These are phyloP conservation scores for Rhytidhysteron rufulum DNA, from an alignment of 2,329 filamentous ascomycete genomes.

Conservation along the genomic window DNA sequence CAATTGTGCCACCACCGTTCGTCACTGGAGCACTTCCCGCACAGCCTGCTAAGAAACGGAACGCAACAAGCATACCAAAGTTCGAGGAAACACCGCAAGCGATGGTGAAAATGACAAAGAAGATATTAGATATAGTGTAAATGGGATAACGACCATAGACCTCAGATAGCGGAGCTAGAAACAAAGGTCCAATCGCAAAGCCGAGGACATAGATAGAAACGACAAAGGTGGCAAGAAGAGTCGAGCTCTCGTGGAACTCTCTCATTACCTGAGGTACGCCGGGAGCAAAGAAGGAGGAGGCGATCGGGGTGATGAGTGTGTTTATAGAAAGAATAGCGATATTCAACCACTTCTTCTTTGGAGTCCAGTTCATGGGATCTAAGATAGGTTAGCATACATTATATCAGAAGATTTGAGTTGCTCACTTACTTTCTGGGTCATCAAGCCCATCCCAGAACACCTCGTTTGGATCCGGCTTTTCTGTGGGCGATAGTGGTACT, in stretches of 20 bases:
- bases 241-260: slow-evolving; percentile 27
- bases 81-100: slow-evolving; percentile 33
- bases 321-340: slow-evolving; percentile 29
- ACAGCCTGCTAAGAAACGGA: slow-evolving; percentile 34
- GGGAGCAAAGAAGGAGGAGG: slow-evolving; percentile 33
- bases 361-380: slow-evolving; percentile 38
- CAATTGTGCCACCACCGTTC: slow-evolving; percentile 32
- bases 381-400: no score
- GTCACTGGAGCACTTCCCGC: slow-evolving; percentile 31
- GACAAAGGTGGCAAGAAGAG: slow-evolving; percentile 31
- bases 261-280: slow-evolving; percentile 24
- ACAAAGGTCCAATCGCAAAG: slow-evolving; percentile 35
- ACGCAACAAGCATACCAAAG: slow-evolving; percentile 35
- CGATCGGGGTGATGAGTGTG: slow-evolving; percentile 37
- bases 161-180: slow-evolving; percentile 36
- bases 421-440: slow-evolving; percentile 36
- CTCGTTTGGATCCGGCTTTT: slow-evolving; percentile 22
- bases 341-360: slow-evolving; percentile 34
- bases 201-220: slow-evolving; percentile 38
- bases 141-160: slow-evolving; percentile 29
- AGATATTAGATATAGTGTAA: slow-evolving; percentile 41
- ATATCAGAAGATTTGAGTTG: no score
- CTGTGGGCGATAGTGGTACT: no score
- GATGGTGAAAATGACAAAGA: slow-evolving; percentile 51
- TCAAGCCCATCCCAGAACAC: slow-evolving; percentile 32